Evolutionary conservation across 2,329 filamentous ascomycete species (phyloP), one percentile per base, ranked within the genome.

Genomic region (Scleromitrula shiraiana): DNA sequence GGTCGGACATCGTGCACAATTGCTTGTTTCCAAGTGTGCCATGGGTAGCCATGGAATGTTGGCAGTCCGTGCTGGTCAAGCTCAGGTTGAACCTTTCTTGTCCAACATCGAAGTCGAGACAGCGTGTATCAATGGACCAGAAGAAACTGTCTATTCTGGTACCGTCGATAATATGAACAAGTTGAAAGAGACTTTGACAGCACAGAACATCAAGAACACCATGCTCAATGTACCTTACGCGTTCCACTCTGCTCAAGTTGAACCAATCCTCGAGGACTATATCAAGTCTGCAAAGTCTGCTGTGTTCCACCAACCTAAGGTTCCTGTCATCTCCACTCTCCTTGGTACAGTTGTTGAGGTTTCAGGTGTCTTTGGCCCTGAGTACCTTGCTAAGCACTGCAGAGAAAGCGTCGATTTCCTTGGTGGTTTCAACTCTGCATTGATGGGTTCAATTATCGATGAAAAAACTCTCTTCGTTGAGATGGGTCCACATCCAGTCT

Each of bases 101-200:
- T 47, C 49, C 7, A 14, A 45, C 12, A 23, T 42, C n/a, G 19
- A 43, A 5, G 29, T 49, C n/a, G 55, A 64, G 4, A 62, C 70
- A 43, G 83, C 86, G 14, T 93, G 87, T 67, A 75, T 88, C 64
- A 93, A 93, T 57, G 80, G 82, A 0, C 81, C 82, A 0, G 72
- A 79, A 40, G 84, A 88, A 61, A 88, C 81, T 10, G 87, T 93
- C 1, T 71, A 91, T 14, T 78, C 77, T 49, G 67, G 76, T 12
- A 73, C 73, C n/a, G 68, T 70, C 38, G 72, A 76, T 24, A 68
- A 76, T 15, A 73, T 83, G 23, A 70, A 73, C 30, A 68, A 68
- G 3, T 68, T 80, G 10, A 71, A 74, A 9, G 49, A 58, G 33
- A 59, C 68, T 20, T 68, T 83, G 7, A 64, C 69, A 15, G 62